Percentiles rank a stretch among this genome's conserved stretches.
These are phyloP conservation scores for Thraustochytrium sp. DNA, from an alignment of 352 stramenopile species.

Conservation along the genomic window DNA sequence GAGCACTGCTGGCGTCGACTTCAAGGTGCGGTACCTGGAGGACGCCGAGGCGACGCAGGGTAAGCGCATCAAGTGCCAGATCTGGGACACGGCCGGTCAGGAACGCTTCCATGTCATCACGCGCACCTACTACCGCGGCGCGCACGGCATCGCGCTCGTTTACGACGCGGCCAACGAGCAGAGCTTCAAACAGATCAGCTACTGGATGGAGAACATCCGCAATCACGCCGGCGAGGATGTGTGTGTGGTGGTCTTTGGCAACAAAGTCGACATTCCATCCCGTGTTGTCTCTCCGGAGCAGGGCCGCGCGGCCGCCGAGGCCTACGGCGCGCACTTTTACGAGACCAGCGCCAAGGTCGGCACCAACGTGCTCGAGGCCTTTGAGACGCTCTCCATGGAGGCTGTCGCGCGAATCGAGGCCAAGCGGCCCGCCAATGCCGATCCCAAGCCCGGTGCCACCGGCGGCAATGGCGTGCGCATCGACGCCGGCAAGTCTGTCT, in stretches of 20 bases:
- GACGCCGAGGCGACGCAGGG: slow-evolving; percentile 61
- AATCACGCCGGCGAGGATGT: slow-evolving; percentile 69
- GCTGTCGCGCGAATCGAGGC: slow-evolving; percentile 2
- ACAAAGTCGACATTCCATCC: slow-evolving; percentile 83
- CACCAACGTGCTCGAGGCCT: slow-evolving; percentile 42
- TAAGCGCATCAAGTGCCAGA: slow-evolving; percentile 75
- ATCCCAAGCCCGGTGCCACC: neutral
- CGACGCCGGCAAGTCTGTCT: neutral
- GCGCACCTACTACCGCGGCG: slow-evolving; percentile 84
- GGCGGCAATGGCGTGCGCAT: neutral
- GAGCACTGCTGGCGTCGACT: slow-evolving; percentile 83
- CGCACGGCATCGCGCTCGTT: slow-evolving; percentile 84
- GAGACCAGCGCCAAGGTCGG: slow-evolving; percentile 53
- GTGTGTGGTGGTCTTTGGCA: slow-evolving; percentile 75
- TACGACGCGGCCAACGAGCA: slow-evolving; percentile 84
- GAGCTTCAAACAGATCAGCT: slow-evolving; percentile 85
- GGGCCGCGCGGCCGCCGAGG: slow-evolving; percentile 66
- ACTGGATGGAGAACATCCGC: slow-evolving; percentile 92
- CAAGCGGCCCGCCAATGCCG: neutral
- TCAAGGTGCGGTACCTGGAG: slow-evolving; percentile 79
- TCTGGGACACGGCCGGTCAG: slow-evolving; percentile 89
- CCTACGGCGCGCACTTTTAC: slow-evolving; percentile 77
- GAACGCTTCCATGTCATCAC: slow-evolving; percentile 89
- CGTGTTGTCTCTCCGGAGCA: slow-evolving; percentile 68
- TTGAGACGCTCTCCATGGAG: slow-evolving; percentile 29